phyloP scores from a whole-genome alignment of 345 rosid genomes.

The Dovyalis caffra region DNA sequence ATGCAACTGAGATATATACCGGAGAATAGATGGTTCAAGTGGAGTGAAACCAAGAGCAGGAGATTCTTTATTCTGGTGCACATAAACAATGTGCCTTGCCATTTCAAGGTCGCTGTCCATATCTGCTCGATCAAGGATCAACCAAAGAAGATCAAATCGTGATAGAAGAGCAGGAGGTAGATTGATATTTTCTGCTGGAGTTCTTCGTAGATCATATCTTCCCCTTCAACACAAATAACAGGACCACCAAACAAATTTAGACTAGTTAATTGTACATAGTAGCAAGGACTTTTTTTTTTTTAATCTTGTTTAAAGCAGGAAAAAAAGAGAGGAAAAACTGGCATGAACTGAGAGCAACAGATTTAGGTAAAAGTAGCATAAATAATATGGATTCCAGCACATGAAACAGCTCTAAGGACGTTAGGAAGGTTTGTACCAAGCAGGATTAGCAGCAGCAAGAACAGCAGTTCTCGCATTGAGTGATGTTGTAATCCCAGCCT shows the following conservation, averaged over 20 bases:
- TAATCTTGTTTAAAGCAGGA: neutral
- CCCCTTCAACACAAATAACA: constrained; percentile 59
- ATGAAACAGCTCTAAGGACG: constrained; percentile 3
- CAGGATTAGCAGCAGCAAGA: constrained; percentile 99
- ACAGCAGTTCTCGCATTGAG: constrained; percentile 96
- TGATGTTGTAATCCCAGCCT: constrained; percentile 98
- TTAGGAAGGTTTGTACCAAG: constrained; percentile 56
- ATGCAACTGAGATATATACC: constrained; percentile 44
- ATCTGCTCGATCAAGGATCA: constrained; percentile 95
- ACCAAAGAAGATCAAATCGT: constrained; percentile 90
- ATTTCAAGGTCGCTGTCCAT: constrained; percentile 94
- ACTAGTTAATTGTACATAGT: neutral
- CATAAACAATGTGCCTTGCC: constrained; percentile 92
- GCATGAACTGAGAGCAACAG: neutral
- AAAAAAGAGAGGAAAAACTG: neutral
- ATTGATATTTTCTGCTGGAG: constrained; percentile 96
- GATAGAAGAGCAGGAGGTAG: constrained; percentile 97
- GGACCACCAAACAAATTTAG: constrained; percentile 3
- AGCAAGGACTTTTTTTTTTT: neutral
- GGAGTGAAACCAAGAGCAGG: constrained; percentile 93
- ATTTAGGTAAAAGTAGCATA: neutral
- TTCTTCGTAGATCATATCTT: constrained; percentile 87
- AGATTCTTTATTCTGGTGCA: constrained; percentile 85
- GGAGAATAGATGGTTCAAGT: constrained; percentile 78
- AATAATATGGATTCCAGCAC: neutral